A percentile compares a stretch with the other conserved stretches of the same genome.
Evolutionary conservation across 2,329 filamentous ascomycete species (phyloP).

Genomic region (Huntiella moniliformis): DNA sequence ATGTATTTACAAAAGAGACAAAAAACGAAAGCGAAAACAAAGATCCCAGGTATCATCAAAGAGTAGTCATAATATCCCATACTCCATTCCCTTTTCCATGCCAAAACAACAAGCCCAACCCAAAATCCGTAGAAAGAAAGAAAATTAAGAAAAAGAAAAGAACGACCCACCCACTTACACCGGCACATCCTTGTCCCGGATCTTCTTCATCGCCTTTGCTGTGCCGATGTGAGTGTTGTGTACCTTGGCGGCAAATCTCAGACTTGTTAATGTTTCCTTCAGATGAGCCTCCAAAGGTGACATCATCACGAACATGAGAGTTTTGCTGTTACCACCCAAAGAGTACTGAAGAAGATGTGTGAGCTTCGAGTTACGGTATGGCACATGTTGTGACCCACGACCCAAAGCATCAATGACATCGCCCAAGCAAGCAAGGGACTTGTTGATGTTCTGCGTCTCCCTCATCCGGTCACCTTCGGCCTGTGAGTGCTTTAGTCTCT

Average conservation of each 20-base stretch:
- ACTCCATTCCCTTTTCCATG: conserved; percentile 7
- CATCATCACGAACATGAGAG: conserved; percentile 98
- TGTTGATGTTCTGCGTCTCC: conserved; percentile 97
- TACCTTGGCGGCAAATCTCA: conserved; percentile 90
- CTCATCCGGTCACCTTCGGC: conserved; percentile 73
- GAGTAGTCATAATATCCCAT: conserved; percentile 9
- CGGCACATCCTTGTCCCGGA: conserved; percentile 14
- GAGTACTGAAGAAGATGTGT: conserved; percentile 92
- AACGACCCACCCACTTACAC: background rate
- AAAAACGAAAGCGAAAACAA: conserved; percentile 1
- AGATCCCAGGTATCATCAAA: conserved; percentile 11
- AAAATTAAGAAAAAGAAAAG: background rate
- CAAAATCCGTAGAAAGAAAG: background rate
- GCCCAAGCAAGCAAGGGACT: conserved; percentile 73
- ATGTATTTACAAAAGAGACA: background rate
- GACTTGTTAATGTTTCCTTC: conserved; percentile 79
- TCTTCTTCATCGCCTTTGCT: conserved; percentile 55
- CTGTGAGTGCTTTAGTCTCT: conserved; percentile 71
- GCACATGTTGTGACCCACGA: conserved; percentile 64
- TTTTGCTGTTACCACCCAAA: conserved; percentile 87
- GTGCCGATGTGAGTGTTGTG: conserved; percentile 86
- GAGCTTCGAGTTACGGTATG: conserved; percentile 91
- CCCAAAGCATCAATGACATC: conserved; percentile 93
- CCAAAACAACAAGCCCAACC: background rate
- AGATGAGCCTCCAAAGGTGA: conserved; percentile 80